Percentiles rank a stretch among this genome's conserved stretches.
phyloP scores from a whole-genome alignment of 2,329 filamentous ascomycete genomes.

The Aspergillus aculeatinus region DNA sequence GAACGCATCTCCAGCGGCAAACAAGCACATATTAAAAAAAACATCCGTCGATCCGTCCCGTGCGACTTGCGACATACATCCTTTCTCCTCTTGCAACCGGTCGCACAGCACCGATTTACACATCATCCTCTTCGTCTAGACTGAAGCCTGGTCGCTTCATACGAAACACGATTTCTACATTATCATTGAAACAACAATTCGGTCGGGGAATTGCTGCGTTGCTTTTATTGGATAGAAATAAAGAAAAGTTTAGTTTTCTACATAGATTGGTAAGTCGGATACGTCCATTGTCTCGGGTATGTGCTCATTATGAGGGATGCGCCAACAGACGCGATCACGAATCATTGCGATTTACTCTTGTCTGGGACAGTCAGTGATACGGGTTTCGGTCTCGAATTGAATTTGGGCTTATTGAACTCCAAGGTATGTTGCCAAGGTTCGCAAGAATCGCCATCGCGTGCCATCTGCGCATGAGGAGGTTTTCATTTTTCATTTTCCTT shows the following conservation, averaged over 20 bases:
- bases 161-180: conserved; percentile 8
- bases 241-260: conserved; percentile 22
- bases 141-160: conserved; percentile 34
- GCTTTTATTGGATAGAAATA: conserved; percentile 30
- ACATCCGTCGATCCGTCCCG: not conserved
- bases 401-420: conserved; percentile 15
- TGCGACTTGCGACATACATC: conserved; percentile 4
- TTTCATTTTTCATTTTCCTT: no score
- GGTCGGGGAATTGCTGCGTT: conserved; percentile 28
- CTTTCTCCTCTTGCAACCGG: conserved; percentile 12
- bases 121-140: conserved; percentile 14
- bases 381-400: conserved; percentile 12
- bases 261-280: conserved; percentile 36
- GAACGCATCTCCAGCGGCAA: not conserved
- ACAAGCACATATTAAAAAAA: not conserved
- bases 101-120: conserved; percentile 19
- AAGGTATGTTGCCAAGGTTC: conserved; percentile 18
- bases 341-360: conserved; percentile 20
- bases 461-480: not conserved
- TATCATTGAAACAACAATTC: conserved; percentile 16
- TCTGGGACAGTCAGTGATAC: conserved; percentile 16
- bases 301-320: conserved; percentile 14
- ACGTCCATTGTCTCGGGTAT: conserved; percentile 4
- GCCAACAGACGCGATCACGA: conserved; percentile 32
- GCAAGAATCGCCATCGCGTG: not conserved